phyloP scores from a whole-genome alignment of 2,329 filamentous ascomycete species.

The Corniculantispora saksenae region DNA sequence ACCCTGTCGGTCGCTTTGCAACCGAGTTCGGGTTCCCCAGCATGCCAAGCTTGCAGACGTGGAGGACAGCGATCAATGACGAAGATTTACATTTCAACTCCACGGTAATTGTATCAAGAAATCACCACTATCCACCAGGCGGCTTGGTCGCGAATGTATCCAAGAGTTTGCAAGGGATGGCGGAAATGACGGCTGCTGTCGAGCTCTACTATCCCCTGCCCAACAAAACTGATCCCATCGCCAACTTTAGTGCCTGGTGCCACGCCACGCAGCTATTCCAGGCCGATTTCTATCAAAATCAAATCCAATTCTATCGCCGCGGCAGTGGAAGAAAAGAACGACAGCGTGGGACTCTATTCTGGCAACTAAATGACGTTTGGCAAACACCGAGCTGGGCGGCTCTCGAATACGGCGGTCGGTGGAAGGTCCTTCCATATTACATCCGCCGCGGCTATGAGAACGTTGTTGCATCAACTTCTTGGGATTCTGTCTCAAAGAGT shows the following conservation, averaged over 20 bases:
- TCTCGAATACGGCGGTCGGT: slow-evolving; percentile 62
- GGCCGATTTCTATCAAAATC: slow-evolving; percentile 27
- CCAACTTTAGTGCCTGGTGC: slow-evolving; percentile 64
- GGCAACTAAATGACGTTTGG: slow-evolving; percentile 68
- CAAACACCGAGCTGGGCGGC: slow-evolving; percentile 65
- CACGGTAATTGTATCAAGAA: slow-evolving; percentile 28
- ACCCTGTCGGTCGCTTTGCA: slow-evolving; percentile 17
- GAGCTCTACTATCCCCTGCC: slow-evolving; percentile 59
- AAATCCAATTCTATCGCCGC: slow-evolving; percentile 13
- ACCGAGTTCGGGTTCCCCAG: slow-evolving; percentile 17
- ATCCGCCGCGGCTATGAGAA: slow-evolving; percentile 58
- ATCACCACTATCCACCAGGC: slow-evolving; percentile 52
- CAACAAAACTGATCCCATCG: slow-evolving; percentile 50
- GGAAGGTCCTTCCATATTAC: slow-evolving; percentile 63
- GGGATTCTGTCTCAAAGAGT: slow-evolving; percentile 33
- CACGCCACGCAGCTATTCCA: slow-evolving; percentile 65
- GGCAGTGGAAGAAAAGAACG: slow-evolving; percentile 49
- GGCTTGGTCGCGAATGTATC: slow-evolving; percentile 1
- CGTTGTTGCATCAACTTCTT: slow-evolving; percentile 52
- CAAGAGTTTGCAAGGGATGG: slow-evolving; percentile 40
- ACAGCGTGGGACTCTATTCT: slow-evolving; percentile 62
- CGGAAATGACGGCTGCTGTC: slow-evolving; percentile 60
- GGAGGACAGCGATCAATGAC: slow-evolving; percentile 3
- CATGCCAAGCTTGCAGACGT: slow-evolving; percentile 18
- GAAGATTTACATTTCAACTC: slow-evolving; percentile 19